These are phyloP conservation scores for Dothiorella sarmentorum DNA, from an alignment of 2,329 filamentous ascomycete genomes.

Conservation along the genomic window DNA sequence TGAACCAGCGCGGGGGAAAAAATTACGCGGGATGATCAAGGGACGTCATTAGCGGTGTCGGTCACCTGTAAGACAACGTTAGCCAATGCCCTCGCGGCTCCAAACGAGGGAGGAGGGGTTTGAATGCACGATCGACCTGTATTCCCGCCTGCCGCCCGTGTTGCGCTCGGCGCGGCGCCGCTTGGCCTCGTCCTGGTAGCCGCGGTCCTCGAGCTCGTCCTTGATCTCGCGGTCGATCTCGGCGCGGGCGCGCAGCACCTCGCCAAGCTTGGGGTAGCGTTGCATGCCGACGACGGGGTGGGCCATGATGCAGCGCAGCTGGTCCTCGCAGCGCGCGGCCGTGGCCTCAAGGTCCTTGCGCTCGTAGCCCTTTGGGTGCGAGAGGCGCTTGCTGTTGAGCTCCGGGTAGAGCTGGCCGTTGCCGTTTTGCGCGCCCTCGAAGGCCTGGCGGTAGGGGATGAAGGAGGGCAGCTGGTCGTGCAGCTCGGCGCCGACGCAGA, in stretches of 20 bases:
- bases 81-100: neutral
- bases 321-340: constrained; percentile 74
- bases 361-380: constrained; percentile 74
- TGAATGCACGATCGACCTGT: constrained; percentile 10
- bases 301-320: constrained; percentile 77
- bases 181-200: constrained; percentile 52
- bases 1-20: too few species aligned
- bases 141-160: constrained; percentile 43
- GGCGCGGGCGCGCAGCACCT: constrained; percentile 53
- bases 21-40: too few species aligned
- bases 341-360: constrained; percentile 72
- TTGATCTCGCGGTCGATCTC: constrained; percentile 66
- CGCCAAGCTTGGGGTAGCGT: constrained; percentile 8
- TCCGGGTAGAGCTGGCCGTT: constrained; percentile 74
- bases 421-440: constrained; percentile 70
- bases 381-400: constrained; percentile 64
- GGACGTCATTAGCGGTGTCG: neutral
- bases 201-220: constrained; percentile 60
- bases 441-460: constrained; percentile 83
- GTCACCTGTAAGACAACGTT: neutral
- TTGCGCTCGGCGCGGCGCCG: constrained; percentile 44
- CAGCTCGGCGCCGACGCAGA: constrained; percentile 75
- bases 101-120: neutral
- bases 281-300: constrained; percentile 53
- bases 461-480: constrained; percentile 71